Base-by-base conservation (phyloP, 169 alveolate species). In the Plasmodium yoelii region DNA sequence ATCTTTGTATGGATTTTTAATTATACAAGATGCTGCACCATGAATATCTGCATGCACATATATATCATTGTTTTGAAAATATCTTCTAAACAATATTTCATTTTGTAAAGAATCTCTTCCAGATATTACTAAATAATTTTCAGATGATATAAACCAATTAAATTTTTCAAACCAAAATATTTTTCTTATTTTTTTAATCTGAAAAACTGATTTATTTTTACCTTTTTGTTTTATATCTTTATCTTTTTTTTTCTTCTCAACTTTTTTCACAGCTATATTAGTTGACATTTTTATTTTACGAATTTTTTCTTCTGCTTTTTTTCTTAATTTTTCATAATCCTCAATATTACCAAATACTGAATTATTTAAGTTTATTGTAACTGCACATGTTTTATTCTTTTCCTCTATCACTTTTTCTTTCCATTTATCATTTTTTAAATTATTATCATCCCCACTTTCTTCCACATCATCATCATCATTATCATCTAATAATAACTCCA, bases 101-200 rank as follows among this genome's bases (percentile, higher is more conserved):
- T 98, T 98, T 90, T 98, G 98, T 68, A 96, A 90, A 4, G 99
- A 98, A 88, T 98, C 99, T 26, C 97, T 95, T 64, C 95, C 94
- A 26, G 92, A 93, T 57, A 88, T 70, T n/a, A 94, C 96, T 34
- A 96, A 91, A 91, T 91, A 95, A 34, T 97, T 97, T 87, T 96
- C 97, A 18, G 97, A 94, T 10, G 99, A 94, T 28, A 98, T 95
- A 77, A 98, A 98, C 99, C 99, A 98, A 93, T 96, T 93, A 86
- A 97, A 98, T 94, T 97, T 98, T 91, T 98, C 99, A 91, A 98
- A 98, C 99, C 99, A 98, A 93, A 94, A 97, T 44, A 94, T 86
- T 93, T 96, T 97, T 65, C 99, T 93, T 47, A 94, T 94, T 72
- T 87, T 95, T 64, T 73, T 94, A 86, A 73, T 26, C 68, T 80